Percentiles rank a stretch among this genome's conserved stretches.
phyloP scores from a whole-genome alignment of 2,329 filamentous ascomycete species.

The Gnomoniopsis smithogilvyi region DNA sequence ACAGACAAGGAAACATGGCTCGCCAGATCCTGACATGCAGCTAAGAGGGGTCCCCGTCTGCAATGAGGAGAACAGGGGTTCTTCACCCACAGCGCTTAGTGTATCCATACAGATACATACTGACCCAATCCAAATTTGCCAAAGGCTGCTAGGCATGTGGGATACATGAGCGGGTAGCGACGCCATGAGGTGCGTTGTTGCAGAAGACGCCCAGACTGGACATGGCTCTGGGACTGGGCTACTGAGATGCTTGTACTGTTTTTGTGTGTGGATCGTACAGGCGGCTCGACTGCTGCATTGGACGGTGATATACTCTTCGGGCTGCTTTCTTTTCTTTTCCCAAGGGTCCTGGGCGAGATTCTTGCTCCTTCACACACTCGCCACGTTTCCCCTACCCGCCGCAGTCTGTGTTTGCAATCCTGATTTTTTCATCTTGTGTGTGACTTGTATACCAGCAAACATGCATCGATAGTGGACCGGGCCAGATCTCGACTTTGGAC shows the following conservation, averaged over 20 bases:
- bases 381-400: neutral
- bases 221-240: neutral
- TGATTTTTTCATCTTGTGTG: neutral
- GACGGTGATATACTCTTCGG: neutral
- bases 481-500: neutral
- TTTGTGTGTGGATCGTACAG: neutral
- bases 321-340: neutral
- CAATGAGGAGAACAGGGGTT: neutral
- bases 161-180: conserved; percentile 12
- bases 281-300: neutral
- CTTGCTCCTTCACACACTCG: neutral
- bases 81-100: conserved; percentile 12
- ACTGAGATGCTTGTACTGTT: neutral
- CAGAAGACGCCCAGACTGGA: neutral
- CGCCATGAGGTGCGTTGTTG: conserved; percentile 7
- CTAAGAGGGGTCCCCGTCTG: neutral
- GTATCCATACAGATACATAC: neutral
- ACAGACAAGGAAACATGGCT: neutral
- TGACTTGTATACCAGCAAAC: neutral
- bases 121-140: neutral
- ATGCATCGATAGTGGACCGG: neutral
- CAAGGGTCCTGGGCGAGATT: neutral
- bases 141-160: neutral
- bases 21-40: neutral
- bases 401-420: neutral